These are phyloP conservation scores for Coniophora puteana DNA, from an alignment of 1,284 basidiomycete genomes.

Conservation along the genomic window DNA sequence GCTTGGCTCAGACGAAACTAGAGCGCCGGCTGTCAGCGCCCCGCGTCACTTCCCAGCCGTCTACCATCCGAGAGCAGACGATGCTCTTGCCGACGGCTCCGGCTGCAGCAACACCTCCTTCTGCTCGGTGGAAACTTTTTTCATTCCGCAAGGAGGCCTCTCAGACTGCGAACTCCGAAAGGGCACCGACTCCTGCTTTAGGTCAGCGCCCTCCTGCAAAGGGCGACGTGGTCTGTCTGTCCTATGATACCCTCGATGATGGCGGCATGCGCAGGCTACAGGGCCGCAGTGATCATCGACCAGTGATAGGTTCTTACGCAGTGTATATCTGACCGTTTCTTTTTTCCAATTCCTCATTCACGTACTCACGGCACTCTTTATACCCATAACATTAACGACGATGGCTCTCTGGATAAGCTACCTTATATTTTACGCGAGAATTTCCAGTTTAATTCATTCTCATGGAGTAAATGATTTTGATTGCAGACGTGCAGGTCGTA, in stretches of 20 bases:
- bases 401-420: conserved; percentile 1
- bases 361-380: conserved; percentile 9
- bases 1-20: too few relatives aligned
- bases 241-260: conserved; percentile 75
- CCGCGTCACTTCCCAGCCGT: too few relatives aligned
- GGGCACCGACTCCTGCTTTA: conserved; percentile 20
- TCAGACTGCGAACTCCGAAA: conserved; percentile 25
- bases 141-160: conserved; percentile 42
- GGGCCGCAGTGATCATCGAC: conserved; percentile 76
- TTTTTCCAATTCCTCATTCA: not conserved
- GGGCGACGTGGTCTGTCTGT: conserved; percentile 67
- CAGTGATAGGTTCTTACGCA: conserved; percentile 73
- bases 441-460: conserved; percentile 9
- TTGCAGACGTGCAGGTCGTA: not conserved
- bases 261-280: conserved; percentile 69
- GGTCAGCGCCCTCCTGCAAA: conserved; percentile 31
- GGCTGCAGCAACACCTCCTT: conserved; percentile 20
- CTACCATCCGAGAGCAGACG: conserved; percentile 17
- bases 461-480: conserved; percentile 1
- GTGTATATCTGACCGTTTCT: conserved; percentile 44
- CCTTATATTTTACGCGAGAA: conserved; percentile 10
- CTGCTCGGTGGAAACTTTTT: conserved; percentile 56
- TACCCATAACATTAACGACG: not conserved
- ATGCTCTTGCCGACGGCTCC: conserved; percentile 29
- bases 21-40: too few relatives aligned